phyloP scores from a whole-genome alignment of 306 rosid species.

The apple (Malus domestica) region DNA sequence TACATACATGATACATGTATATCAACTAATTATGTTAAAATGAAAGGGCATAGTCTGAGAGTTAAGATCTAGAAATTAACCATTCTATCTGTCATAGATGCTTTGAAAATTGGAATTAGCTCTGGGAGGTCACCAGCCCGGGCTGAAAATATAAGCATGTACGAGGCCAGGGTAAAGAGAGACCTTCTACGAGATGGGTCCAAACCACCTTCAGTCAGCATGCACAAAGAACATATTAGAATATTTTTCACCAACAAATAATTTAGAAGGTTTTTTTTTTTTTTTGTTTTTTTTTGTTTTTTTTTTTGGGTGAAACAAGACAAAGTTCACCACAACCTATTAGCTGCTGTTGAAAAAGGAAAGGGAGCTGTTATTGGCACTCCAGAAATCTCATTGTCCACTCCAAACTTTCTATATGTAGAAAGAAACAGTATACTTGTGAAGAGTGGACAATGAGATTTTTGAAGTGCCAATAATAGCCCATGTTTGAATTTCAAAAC shows the following conservation, averaged over 20 bases:
- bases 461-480: neutral
- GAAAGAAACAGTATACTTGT: no score
- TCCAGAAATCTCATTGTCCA: no score
- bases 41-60: constrained; percentile 8
- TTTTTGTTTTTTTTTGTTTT: no score
- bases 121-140: constrained; percentile 55
- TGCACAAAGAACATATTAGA: constrained; percentile 22
- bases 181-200: constrained; percentile 82
- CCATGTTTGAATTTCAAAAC: neutral
- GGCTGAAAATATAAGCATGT: constrained; percentile 81
- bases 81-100: constrained; percentile 37
- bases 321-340: neutral
- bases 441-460: no score
- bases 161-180: constrained; percentile 72
- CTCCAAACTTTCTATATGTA: no score
- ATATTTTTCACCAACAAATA: constrained; percentile 10
- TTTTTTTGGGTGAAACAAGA: neutral
- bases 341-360: neutral
- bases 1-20: neutral
- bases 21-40: constrained; percentile 4
- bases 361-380: no score
- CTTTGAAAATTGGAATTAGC: constrained; percentile 62
- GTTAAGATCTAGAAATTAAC: constrained; percentile 34
- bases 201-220: constrained; percentile 52
- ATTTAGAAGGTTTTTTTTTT: neutral